Base-by-base conservation (phyloP, 768 basidiomycete species). In the Piloderma croceum region DNA sequence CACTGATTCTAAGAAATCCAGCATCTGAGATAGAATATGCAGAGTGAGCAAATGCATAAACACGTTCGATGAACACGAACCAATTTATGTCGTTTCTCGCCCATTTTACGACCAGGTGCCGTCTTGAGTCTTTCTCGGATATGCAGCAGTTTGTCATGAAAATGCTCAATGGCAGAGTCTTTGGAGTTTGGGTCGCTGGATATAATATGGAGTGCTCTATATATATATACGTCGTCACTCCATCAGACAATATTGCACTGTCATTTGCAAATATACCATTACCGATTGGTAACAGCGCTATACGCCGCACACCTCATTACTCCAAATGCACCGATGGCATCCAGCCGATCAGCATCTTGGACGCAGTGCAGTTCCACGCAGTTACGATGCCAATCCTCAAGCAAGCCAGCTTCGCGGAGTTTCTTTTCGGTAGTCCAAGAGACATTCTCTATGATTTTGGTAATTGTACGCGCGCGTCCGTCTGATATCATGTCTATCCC, bases 401-500 rank as follows among this genome's bases (percentile, higher is more conserved):
- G 77, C 38, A 63, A 44, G 1, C 76, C 79, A 2, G 61, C 56
- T 37, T 73, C 69, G 12, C 74, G 68, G 6, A 86, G 65, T 45
- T 70, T 77, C 57, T 79, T 83, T 60, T 93, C 91, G 3, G 82
- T 90, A 31, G 75, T 81, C 86, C 88, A 93, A 1, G 85, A 90
- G 3, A 91, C 81, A 46, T 81, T 83, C 23, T 88, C 81, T 21
- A 92, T 68, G 44, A 93, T 76, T 48, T 61, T 65, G 19, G 74
- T 63, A 34, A 88, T 69, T 17, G 65, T 49, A 31, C 60, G 63
- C 20, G 78, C 83, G 20, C 82, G 72, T 2, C 79, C 78, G 40
- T 84, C 77, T 11, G 58, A 49, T 32, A 86, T 62, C 21, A 85
- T 64, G 52, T 85, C 77, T 18, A 81, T 42, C 3, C 67, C 70